These are phyloP conservation scores for Pascua sp. DNA, from an alignment of 1,284 basidiomycete genomes.

Conservation along the genomic window DNA sequence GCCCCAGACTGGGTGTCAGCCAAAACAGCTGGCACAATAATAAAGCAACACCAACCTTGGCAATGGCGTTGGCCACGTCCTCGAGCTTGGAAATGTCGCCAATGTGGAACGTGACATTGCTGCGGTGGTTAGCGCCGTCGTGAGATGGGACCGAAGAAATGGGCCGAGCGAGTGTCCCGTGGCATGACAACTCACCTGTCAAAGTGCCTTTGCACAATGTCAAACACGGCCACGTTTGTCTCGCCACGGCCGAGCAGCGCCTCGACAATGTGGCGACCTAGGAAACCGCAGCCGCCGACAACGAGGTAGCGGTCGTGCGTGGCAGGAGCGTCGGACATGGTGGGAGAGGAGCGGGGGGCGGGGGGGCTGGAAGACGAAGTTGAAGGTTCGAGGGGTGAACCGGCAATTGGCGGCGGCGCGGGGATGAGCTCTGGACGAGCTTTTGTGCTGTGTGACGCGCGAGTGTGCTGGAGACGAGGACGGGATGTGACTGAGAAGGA, in stretches of 20 bases:
- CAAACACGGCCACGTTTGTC: slow-evolving; percentile 70
- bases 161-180: background rate
- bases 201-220: slow-evolving; percentile 80
- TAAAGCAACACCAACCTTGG: slow-evolving; percentile 58
- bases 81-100: slow-evolving; percentile 78
- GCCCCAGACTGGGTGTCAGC: slow-evolving; percentile 61
- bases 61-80: slow-evolving; percentile 66
- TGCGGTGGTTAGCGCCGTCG: slow-evolving; percentile 10
- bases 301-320: slow-evolving; percentile 57
- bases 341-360: background rate
- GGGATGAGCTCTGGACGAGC: background rate
- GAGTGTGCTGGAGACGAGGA: too few species aligned
- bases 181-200: slow-evolving; percentile 50
- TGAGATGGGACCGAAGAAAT: background rate
- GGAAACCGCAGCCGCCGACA: slow-evolving; percentile 86
- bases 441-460: background rate
- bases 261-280: slow-evolving; percentile 85
- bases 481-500: too few species aligned
- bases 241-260: slow-evolving; percentile 74
- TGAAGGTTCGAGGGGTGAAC: background rate
- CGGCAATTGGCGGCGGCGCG: too few species aligned
- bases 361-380: background rate
- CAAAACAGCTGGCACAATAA: background rate
- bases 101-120: slow-evolving; percentile 76
- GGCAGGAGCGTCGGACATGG: slow-evolving; percentile 19